Evolutionary conservation across 2,329 filamentous ascomycete genomes (phyloP), one percentile per base, ranked within the genome.

Genomic region (Sordariomycetes sp.): DNA sequence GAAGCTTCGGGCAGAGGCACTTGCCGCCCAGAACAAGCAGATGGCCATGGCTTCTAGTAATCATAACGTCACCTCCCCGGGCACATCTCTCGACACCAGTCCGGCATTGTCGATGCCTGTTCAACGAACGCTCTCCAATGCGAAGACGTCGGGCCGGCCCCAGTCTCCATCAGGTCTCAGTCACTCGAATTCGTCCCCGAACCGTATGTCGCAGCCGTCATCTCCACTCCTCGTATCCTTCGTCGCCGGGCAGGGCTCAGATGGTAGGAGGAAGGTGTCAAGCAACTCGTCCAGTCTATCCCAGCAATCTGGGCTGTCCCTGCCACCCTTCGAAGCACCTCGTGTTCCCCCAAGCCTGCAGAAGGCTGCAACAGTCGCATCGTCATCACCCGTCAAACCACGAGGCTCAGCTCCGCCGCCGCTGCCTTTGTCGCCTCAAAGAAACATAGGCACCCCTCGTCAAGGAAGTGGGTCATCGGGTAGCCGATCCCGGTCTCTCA

Each of bases 141-240:
- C 85, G 61, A 95, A 94, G 68, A 81, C 82, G 10, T 75, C 76
- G 8, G 88, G 87, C 62, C 81, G 94, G 57, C 90, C 94, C 2
- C 85, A 89, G 53, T 97, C 94, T 2, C 94, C 94, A 1, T 95
- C 92, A 0, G 79, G 85, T 22, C 70, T 89, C 28, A 88, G 84
- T 62, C 89, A 92, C 61, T 75, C 86, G 24, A 94, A 87, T 65
- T 89, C 92, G 6, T 96, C 92, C 1, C 92, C 94, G 1, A 96
- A 82, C 67, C 83, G 92, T 62, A 84, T 81, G 3, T 99, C 80
- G 1, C 80, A 83, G 63, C 80, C 94, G 3, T 74, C 72, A 1
- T 74, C 72, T 6, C 94, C 94, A 0, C 75, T 99, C n/a, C 77
- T 97, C n/a, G 88, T 97, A 10, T 95, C 94, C 6, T 99, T 99